Conservation (phyloP, 768 basidiomycete species). For the Boletus reticuloceps region DNA sequence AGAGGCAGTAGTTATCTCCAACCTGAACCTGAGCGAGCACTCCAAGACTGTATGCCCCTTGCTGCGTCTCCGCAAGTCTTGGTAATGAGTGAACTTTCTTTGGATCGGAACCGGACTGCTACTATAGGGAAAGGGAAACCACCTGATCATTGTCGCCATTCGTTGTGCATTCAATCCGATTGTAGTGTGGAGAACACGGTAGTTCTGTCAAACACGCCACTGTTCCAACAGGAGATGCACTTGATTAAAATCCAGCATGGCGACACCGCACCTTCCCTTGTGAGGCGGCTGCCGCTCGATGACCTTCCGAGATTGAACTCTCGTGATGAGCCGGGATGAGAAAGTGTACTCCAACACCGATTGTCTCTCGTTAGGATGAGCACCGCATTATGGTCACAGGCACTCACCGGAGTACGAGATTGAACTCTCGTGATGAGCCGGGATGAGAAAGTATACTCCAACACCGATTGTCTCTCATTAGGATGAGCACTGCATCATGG, state of each 20-base stretch:
- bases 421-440: constrained; percentile 2
- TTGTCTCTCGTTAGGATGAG: background rate
- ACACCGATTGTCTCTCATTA: background rate
- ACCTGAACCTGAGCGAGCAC: too few species aligned
- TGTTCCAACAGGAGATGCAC: background rate
- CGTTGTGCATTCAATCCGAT: background rate
- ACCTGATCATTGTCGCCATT: background rate
- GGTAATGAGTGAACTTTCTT: constrained; percentile 9
- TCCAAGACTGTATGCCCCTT: background rate
- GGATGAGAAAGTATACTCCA: background rate
- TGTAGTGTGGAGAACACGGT: background rate
- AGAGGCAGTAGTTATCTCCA: too few species aligned
- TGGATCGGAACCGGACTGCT: constrained; percentile 8
- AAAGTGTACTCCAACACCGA: background rate
- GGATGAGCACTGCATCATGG: background rate
- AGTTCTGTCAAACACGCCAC: background rate
- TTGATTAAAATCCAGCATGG: background rate
- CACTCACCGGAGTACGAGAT: constrained; percentile 1
- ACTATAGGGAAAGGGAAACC: background rate
- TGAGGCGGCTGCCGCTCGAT: constrained; percentile 5
- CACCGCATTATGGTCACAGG: constrained; percentile 1
- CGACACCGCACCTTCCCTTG: background rate
- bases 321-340: background rate
- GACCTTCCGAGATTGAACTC: background rate
- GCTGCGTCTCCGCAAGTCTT: background rate